Evolutionary conservation across 768 basidiomycete species (phyloP), one percentile per base, ranked within the genome.

Genomic region (Russula lepida): DNA sequence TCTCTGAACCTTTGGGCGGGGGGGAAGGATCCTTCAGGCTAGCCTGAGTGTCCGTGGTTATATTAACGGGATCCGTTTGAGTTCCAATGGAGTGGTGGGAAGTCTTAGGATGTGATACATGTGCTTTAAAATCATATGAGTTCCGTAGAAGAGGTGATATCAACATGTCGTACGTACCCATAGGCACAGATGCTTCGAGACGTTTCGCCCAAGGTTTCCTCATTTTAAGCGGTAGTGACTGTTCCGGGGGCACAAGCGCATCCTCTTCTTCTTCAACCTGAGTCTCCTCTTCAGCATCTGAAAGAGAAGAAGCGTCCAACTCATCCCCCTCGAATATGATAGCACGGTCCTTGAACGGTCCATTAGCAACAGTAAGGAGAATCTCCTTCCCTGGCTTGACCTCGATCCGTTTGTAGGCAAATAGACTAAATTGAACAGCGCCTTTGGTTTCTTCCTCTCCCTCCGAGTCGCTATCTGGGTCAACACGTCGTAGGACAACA

Each of bases 301-400:
- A 64, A 69, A 77, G 55, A 71, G 64, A 61, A 35, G 63, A 48
- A 17, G 47, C 67, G 39, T 69, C 72, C 39, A 67, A 52, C 6
- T 79, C 63, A 72, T 81, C 78, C 17, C 79, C 85, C 66, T 84
- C 82, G 64, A 88, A 77, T 43, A 85, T 69, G 66, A 87, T 77
- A 1, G 84, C 73, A 60, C 76, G 77, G 60, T 85, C 84, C 59
- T 80, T 78, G 71, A 81, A 80, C 13, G 73, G 68, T 43, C 80
- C 81, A 64, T 84, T 78, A 30, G 74, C 78, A 28, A 88, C 74
- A 6, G 84, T 78, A 56, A 88, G 76, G 50, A 86, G 75, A 54
- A 88, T 81, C 72, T 85, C 84, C 71, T 85, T 85, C 59, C 86
- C 86, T 13, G 85, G 82, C 68, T 80, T 85, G 67, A 86, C 79